Conservation (phyloP, 1,284 basidiomycete species). For the Porogramme epimiltina region DNA sequence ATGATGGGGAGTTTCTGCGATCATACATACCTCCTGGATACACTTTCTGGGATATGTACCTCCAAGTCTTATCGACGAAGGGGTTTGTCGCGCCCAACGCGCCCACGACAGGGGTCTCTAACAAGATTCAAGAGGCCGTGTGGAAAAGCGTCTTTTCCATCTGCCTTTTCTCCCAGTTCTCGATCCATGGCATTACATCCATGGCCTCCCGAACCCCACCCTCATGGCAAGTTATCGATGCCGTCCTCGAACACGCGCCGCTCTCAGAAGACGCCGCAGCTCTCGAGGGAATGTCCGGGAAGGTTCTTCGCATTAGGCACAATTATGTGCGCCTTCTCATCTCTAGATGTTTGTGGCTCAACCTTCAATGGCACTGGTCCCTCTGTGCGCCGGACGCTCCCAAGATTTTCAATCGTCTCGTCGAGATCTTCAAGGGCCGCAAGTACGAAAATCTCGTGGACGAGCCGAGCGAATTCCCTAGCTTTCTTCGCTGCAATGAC, state of each 20-base stretch:
- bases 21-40: constrained; percentile 7
- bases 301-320: constrained; percentile 57
- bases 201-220: constrained; percentile 51
- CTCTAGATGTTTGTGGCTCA: constrained; percentile 74
- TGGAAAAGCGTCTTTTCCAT: constrained; percentile 78
- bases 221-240: constrained; percentile 68
- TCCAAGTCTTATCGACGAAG: constrained; percentile 35
- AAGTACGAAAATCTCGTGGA: constrained; percentile 78
- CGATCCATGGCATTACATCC: constrained; percentile 60
- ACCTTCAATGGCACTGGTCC: constrained; percentile 58
- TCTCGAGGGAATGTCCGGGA: constrained; percentile 41
- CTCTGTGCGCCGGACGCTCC: constrained; percentile 73
- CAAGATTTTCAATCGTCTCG: constrained; percentile 65
- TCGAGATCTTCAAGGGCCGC: constrained; percentile 80
- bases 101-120: constrained; percentile 21
- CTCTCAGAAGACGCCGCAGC: constrained; percentile 52
- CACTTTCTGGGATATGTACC: constrained; percentile 50
- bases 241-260: constrained; percentile 62
- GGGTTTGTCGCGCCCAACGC: constrained; percentile 26
- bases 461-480: constrained; percentile 77
- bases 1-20: constrained; percentile 7
- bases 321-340: constrained; percentile 76
- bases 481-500: constrained; percentile 71
- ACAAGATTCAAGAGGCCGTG: constrained; percentile 62
- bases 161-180: constrained; percentile 82